Evolutionary conservation across 352 stramenopile genomes (phyloP), one percentile per base, ranked within the genome.

Genomic region (Pythium dissimile): DNA sequence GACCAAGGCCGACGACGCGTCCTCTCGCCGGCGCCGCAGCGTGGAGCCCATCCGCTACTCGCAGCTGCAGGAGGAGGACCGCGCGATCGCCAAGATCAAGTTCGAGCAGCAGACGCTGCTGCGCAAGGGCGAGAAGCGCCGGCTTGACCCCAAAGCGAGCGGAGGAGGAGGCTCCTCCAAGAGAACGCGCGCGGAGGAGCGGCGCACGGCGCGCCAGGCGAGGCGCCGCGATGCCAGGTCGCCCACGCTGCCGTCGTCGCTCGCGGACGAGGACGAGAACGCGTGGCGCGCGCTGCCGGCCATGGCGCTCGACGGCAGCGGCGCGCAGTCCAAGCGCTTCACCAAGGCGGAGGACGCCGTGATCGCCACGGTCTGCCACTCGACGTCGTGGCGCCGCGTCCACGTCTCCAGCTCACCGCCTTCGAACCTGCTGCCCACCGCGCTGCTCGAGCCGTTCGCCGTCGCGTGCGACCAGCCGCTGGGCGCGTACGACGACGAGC

Each of bases 381-480:
- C 81, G 18, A 91, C 81, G 0, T 71, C 77, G 15, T 91, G 81
- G 81, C 73, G 81, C 20, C 71, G 74, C 50, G 28, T 84, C 8
- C 68, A 71, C 6, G 20, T 28, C 0, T 62, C 64, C 34, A 13
- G 23, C 15, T 7, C 34, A 0, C 20, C 50, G 13, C 78, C 77
- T 7, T 2, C 10, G 0, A 92, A 88, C 44, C 21, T 92, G 2
- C 52, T 92, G 23, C 32, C 50, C 5, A n/a, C 38, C 0, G 20
- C 15, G 8, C 31, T 34, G 18, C 30, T 59, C 35, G 50, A 49
- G 32, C 74, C 78, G 16, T 89, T 77, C 41, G 64, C 75, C 6
- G 18, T 49, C 1, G 35, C 46, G 34, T 55, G 84, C 42, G 73
- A 87, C 34, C 49, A 47, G 0, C 47, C 79, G 10, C 60, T 91